A percentile compares a stretch with the other conserved stretches of the same genome.
Evolutionary conservation across 176 grass and related monocot species (phyloP).

Genomic region (Dactylis glomerata): DNA sequence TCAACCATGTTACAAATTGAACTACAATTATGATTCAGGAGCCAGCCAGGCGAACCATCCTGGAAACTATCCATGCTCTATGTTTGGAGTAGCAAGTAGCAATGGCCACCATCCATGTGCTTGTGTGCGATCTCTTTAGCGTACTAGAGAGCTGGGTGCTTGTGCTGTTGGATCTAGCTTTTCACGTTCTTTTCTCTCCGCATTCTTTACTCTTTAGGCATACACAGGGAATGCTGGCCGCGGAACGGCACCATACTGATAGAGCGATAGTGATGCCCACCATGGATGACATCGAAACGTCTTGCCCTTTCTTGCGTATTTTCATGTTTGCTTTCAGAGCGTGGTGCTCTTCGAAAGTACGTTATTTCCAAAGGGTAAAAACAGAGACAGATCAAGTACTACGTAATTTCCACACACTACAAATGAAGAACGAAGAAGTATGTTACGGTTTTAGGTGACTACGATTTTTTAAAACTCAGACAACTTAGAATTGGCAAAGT

Average conservation of each 20-base stretch:
- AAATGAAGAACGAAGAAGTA: not conserved
- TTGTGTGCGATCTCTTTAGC: not conserved
- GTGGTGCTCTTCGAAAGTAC: not conserved
- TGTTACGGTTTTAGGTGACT: not conserved
- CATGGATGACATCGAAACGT: constrained; percentile 28
- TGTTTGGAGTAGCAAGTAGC: not conserved
- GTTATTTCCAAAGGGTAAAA: not conserved
- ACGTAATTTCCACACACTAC: not conserved
- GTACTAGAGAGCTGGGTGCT: not conserved
- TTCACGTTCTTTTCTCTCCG: not conserved
- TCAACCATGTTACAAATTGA: not conserved
- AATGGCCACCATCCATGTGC: not conserved
- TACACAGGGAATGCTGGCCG: not conserved
- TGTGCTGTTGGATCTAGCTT: constrained; percentile 13
- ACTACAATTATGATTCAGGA: not conserved
- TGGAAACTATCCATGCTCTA: not conserved
- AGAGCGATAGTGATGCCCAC: not conserved
- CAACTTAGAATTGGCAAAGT: not conserved
- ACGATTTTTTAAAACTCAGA: not conserved
- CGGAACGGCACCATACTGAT: not conserved
- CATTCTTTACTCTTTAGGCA: not conserved
- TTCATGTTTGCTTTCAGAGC: not conserved
- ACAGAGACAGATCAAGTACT: not conserved
- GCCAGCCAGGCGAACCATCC: not conserved
- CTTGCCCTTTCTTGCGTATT: not conserved